Conservation (phyloP, 352 stramenopile genomes). For the Phytophthora kernoviae region DNA sequence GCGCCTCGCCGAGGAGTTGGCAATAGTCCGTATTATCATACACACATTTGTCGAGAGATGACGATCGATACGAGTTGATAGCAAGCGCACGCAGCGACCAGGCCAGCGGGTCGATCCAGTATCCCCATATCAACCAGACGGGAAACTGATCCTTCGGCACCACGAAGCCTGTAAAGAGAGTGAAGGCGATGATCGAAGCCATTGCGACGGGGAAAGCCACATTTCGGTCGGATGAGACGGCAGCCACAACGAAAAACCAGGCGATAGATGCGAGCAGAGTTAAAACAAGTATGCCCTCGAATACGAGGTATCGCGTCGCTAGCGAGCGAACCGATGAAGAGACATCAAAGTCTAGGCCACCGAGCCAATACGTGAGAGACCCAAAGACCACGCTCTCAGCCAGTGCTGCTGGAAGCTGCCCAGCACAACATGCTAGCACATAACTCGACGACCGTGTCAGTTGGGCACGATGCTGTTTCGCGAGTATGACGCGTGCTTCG, state of each 20-base stretch:
- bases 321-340: slow-evolving; percentile 11
- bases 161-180: slow-evolving; percentile 51
- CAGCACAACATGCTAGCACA: slow-evolving; percentile 40
- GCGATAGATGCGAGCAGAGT: slow-evolving; percentile 29
- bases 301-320: slow-evolving; percentile 49
- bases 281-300: slow-evolving; percentile 56
- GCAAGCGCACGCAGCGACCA: slow-evolving; percentile 19
- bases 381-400: slow-evolving; percentile 75
- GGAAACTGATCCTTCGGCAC: slow-evolving; percentile 39
- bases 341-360: slow-evolving; percentile 48
- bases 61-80: slow-evolving; percentile 10
- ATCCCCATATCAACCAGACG: slow-evolving; percentile 49
- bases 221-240: slow-evolving; percentile 25
- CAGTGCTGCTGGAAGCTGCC: slow-evolving; percentile 33
- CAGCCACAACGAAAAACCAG: slow-evolving; percentile 31
- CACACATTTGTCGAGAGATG: slow-evolving; percentile 10
- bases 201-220: slow-evolving; percentile 41
- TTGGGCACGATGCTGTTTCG: slow-evolving; percentile 72
- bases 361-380: slow-evolving; percentile 71
- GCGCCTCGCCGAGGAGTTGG: slow-evolving; percentile 1
- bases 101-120: slow-evolving; percentile 29
- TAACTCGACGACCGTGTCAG: slow-evolving; percentile 70
- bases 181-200: slow-evolving; percentile 31
- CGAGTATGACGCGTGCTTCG: slow-evolving; percentile 50
- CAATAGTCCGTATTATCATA: slow-evolving; percentile 12